phyloP scores from a whole-genome alignment of 805 yeast species.

The Priceomyces melissophilus region DNA sequence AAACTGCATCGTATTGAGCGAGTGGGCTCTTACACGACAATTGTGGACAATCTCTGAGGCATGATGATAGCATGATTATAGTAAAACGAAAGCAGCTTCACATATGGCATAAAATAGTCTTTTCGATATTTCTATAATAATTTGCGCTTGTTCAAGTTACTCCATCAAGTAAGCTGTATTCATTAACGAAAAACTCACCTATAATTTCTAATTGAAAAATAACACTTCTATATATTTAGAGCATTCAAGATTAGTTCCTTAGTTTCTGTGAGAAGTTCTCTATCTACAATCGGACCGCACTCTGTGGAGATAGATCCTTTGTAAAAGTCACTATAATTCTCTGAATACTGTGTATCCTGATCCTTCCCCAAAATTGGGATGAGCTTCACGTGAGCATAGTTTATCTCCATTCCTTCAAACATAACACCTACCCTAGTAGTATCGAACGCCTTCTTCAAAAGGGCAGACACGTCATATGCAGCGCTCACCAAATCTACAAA shows the following conservation, averaged over 20 bases:
- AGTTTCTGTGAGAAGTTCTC: neutral
- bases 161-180: no score
- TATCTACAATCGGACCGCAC: neutral
- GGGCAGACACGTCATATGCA: neutral
- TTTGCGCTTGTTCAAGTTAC: no score
- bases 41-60: no score
- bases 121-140: no score
- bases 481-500: neutral
- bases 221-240: no score
- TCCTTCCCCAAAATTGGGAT: conserved; percentile 1
- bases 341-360: conserved; percentile 1
- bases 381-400: conserved; percentile 2
- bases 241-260: neutral
- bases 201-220: no score
- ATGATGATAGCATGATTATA: no score
- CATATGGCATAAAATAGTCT: no score
- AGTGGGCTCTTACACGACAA: neutral
- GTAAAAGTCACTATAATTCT: neutral
- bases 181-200: no score
- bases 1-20: no score
- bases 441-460: neutral
- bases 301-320: neutral
- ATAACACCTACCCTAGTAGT: conserved; percentile 1
- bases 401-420: conserved; percentile 3
- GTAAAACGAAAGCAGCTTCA: no score